Percentiles rank a stretch among this genome's conserved stretches.
phyloP scores from a whole-genome alignment of 305 asterid species.

The Fraxinus sp. region DNA sequence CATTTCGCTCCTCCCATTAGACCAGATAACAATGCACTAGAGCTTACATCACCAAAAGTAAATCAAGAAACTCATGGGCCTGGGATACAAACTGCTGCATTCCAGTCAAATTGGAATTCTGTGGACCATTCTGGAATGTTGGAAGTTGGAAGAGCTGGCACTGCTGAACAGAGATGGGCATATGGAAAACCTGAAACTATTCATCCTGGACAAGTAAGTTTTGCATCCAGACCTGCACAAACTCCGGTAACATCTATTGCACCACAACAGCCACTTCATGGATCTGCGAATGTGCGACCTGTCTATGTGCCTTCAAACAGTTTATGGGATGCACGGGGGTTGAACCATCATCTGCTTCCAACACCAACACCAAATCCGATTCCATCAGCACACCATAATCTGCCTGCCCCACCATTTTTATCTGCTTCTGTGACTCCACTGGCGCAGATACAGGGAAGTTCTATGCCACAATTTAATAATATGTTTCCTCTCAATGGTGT shows the following conservation, averaged over 20 bases:
- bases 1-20: slow-evolving; percentile 43
- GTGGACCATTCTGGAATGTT: slow-evolving; percentile 42
- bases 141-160: slow-evolving; percentile 47
- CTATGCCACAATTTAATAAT: slow-evolving; percentile 61
- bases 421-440: slow-evolving; percentile 82
- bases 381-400: slow-evolving; percentile 52
- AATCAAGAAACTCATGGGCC: slow-evolving; percentile 60
- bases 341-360: slow-evolving; percentile 45
- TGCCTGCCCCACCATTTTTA: slow-evolving; percentile 63
- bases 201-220: slow-evolving; percentile 48
- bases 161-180: slow-evolving; percentile 43
- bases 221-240: slow-evolving; percentile 41
- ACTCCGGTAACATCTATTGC: slow-evolving; percentile 48
- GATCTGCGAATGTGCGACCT: slow-evolving; percentile 54
- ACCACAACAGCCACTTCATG: slow-evolving; percentile 61
- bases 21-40: slow-evolving; percentile 49
- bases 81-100: slow-evolving; percentile 43
- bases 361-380: slow-evolving; percentile 32
- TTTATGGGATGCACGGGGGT: slow-evolving; percentile 71
- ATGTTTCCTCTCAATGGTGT: slow-evolving; percentile 55
- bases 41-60: slow-evolving; percentile 72
- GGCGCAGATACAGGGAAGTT: slow-evolving; percentile 56
- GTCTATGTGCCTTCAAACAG: slow-evolving; percentile 58
- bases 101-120: slow-evolving; percentile 62
- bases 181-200: slow-evolving; percentile 47